Percentiles rank a stretch among this genome's conserved stretches.
Conservation (phyloP, 139 green algal genomes). For the Bryopsis sp. region DNA sequence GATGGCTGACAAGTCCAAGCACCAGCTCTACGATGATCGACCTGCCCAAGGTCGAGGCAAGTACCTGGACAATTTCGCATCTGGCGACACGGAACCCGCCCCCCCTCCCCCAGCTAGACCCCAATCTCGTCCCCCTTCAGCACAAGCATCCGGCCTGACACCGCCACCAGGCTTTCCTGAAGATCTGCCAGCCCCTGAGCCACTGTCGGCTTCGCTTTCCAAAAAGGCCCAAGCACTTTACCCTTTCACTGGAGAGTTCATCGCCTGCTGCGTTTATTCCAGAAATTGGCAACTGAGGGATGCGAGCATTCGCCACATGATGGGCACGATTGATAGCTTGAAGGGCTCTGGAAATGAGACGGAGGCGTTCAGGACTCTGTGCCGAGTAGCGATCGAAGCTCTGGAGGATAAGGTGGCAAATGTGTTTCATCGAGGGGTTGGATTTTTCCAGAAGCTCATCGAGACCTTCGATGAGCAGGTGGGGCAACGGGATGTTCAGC, state of each 20-base stretch:
- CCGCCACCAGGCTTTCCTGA: constrained; percentile 46
- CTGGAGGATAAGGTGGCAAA: constrained; percentile 34
- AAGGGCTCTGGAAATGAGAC: neutral
- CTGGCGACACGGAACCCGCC: neutral
- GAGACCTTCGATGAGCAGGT: constrained; percentile 15
- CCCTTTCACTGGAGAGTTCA: constrained; percentile 61
- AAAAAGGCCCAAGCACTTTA: constrained; percentile 48
- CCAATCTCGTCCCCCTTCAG: constrained; percentile 17
- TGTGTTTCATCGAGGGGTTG: constrained; percentile 22
- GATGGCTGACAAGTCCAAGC: constrained; percentile 4
- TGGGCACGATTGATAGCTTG: constrained; percentile 9
- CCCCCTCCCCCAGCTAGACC: neutral
- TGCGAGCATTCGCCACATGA: constrained; percentile 41
- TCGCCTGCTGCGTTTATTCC: constrained; percentile 51
- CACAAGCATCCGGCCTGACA: neutral
- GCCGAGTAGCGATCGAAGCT: constrained; percentile 6
- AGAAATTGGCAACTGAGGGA: constrained; percentile 81
- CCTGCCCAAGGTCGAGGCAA: constrained; percentile 45
- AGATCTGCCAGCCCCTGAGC: constrained; percentile 64
- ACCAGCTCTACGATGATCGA: constrained; percentile 65
- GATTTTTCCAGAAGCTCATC: constrained; percentile 22
- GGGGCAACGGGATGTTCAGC: constrained; percentile 18
- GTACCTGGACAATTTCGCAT: constrained; percentile 27
- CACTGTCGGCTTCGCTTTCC: constrained; percentile 27
- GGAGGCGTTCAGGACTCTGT: constrained; percentile 21